Evolutionary conservation across 352 stramenopile genomes (phyloP).

Genomic region (Phytophthora palmivora): DNA sequence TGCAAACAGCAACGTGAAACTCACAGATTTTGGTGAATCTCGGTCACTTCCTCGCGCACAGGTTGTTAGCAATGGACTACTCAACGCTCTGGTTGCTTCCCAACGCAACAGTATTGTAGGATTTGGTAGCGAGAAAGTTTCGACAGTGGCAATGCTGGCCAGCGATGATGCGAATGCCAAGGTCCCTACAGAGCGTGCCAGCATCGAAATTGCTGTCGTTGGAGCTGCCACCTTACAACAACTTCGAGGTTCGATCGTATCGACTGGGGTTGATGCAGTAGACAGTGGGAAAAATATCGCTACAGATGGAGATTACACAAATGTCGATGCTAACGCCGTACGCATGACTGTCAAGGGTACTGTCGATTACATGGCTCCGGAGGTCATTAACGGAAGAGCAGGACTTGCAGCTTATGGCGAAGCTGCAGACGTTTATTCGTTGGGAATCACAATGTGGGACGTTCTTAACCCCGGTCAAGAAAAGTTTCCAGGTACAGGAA

Average conservation of each 20-base stretch:
- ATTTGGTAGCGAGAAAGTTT: slow-evolving; percentile 31
- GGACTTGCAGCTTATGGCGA: slow-evolving; percentile 64
- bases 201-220: slow-evolving; percentile 43
- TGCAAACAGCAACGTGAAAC: slow-evolving; percentile 58
- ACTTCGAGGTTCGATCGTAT: slow-evolving; percentile 26
- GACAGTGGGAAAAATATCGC: slow-evolving; percentile 4
- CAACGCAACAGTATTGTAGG: slow-evolving; percentile 17
- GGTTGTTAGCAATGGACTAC: slow-evolving; percentile 37
- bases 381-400: slow-evolving; percentile 72
- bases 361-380: slow-evolving; percentile 82
- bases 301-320: slow-evolving; percentile 21
- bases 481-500: slow-evolving; percentile 53
- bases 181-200: slow-evolving; percentile 16
- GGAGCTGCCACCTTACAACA: slow-evolving; percentile 42
- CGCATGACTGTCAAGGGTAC: slow-evolving; percentile 73
- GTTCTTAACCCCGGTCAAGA: slow-evolving; percentile 61
- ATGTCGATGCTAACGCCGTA: slow-evolving; percentile 27
- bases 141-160: slow-evolving; percentile 35
- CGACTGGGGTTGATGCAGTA: slow-evolving; percentile 9
- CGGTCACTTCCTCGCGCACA: slow-evolving; percentile 49
- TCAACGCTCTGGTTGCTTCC: background rate
- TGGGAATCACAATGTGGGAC: slow-evolving; percentile 82
- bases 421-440: slow-evolving; percentile 74
- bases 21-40: slow-evolving; percentile 79
- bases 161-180: slow-evolving; percentile 23